Conservation (phyloP, 768 basidiomycete genomes). For the Boletellus ananas region DNA sequence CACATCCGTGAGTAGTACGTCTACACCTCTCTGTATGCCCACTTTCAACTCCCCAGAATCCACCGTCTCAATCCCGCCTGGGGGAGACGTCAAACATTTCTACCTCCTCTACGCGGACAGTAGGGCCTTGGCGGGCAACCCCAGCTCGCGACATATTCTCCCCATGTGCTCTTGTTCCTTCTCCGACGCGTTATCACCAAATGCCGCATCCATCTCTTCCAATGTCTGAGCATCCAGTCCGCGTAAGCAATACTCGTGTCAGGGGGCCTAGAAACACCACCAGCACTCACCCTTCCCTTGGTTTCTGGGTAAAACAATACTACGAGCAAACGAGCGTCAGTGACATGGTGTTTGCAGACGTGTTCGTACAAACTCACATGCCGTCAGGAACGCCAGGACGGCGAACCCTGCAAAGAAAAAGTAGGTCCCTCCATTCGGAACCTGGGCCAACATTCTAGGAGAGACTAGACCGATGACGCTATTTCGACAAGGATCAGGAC, state of each 20-base stretch:
- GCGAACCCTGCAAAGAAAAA: slow-evolving; percentile 28
- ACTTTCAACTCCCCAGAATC: no score
- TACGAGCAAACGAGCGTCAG: slow-evolving; percentile 5
- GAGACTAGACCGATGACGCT: slow-evolving; percentile 29
- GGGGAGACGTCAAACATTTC: background rate
- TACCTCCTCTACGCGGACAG: slow-evolving; percentile 9
- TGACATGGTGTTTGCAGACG: background rate
- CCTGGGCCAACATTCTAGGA: slow-evolving; percentile 23
- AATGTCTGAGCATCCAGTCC: slow-evolving; percentile 21
- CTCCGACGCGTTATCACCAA: slow-evolving; percentile 28
- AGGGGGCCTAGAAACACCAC: background rate
- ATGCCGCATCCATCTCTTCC: slow-evolving; percentile 33
- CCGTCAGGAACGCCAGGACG: slow-evolving; percentile 27
- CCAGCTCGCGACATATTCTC: slow-evolving; percentile 26
- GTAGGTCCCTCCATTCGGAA: slow-evolving; percentile 25
- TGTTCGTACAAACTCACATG: slow-evolving; percentile 17
- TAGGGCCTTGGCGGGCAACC: slow-evolving; percentile 26
- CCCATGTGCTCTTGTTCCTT: slow-evolving; percentile 26
- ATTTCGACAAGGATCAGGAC: background rate
- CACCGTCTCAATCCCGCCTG: no score
- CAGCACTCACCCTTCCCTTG: slow-evolving; percentile 28
- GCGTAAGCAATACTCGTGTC: background rate
- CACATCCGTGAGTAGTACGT: background rate
- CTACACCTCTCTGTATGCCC: background rate
- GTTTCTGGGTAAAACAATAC: slow-evolving; percentile 30